These are phyloP conservation scores for Panellus pusillus DNA, from an alignment of 768 basidiomycete species.

Conservation along the genomic window DNA sequence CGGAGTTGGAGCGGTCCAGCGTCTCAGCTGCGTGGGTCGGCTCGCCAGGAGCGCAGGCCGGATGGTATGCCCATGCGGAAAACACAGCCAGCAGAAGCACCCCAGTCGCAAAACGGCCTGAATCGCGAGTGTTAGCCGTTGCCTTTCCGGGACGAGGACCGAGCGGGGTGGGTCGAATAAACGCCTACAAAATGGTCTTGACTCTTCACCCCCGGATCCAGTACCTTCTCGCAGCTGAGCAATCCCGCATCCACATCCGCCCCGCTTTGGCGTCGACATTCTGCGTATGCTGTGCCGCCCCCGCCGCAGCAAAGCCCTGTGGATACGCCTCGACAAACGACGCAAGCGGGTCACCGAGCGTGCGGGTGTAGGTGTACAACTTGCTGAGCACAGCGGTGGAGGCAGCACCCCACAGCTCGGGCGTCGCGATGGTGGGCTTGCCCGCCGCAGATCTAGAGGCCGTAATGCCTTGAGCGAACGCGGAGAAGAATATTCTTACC, in stretches of 20 bases:
- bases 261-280: conserved; percentile 84
- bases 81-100: no score
- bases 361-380: conserved; percentile 84
- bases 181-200: conserved; percentile 64
- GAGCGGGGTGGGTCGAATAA: no score
- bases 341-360: conserved; percentile 85
- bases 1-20: conserved; percentile 64
- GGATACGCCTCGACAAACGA: conserved; percentile 63
- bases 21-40: no score
- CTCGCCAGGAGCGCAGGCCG: no score
- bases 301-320: conserved; percentile 46
- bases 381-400: conserved; percentile 56
- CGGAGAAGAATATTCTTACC: conserved; percentile 95
- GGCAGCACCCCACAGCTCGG: conserved; percentile 60
- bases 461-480: conserved; percentile 72
- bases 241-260: conserved; percentile 70
- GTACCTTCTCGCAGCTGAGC: conserved; percentile 58
- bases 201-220: conserved; percentile 95
- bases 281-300: conserved; percentile 74
- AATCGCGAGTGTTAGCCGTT: no score
- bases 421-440: conserved; percentile 34
- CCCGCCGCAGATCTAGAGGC: conserved; percentile 28
- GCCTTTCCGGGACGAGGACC: no score
- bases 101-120: no score
- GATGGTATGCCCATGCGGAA: no score